phyloP scores from a whole-genome alignment of 345 rosid genomes.

The Hevea brasiliensis region DNA sequence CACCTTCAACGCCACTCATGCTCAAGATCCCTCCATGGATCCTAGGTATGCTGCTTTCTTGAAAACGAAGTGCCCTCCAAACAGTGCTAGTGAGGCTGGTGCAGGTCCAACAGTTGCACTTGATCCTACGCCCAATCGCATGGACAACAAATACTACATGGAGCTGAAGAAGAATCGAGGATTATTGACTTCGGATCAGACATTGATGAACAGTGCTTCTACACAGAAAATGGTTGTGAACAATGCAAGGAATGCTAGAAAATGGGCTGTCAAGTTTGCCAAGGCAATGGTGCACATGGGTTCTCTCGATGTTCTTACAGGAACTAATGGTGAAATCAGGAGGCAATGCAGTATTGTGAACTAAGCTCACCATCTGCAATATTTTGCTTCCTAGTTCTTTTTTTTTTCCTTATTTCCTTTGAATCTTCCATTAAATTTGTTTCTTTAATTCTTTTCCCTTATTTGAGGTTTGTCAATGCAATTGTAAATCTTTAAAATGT shows the following conservation, averaged over 20 bases:
- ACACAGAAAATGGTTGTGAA: conserved; percentile 28
- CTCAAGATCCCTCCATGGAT: conserved; percentile 28
- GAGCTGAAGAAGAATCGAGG: conserved; percentile 33
- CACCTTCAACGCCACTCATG: conserved; percentile 31
- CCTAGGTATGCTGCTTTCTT: conserved; percentile 29
- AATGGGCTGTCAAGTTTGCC: conserved; percentile 36
- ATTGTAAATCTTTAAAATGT: neutral
- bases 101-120: conserved; percentile 27
- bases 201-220: conserved; percentile 25
- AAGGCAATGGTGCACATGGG: conserved; percentile 47
- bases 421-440: neutral
- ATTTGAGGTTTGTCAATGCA: neutral
- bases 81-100: neutral
- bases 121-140: conserved; percentile 26
- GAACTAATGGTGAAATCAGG: conserved; percentile 20
- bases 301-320: conserved; percentile 27
- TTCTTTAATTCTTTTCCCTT: conserved; percentile 1
- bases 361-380: neutral
- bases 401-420: neutral
- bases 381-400: neutral
- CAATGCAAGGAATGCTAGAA: conserved; percentile 24
- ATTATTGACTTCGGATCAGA: conserved; percentile 42
- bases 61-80: conserved; percentile 42
- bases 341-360: conserved; percentile 29
- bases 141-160: conserved; percentile 44